Conservation (phyloP, 306 rosid species). For the Heteromeles arbutifolia region DNA sequence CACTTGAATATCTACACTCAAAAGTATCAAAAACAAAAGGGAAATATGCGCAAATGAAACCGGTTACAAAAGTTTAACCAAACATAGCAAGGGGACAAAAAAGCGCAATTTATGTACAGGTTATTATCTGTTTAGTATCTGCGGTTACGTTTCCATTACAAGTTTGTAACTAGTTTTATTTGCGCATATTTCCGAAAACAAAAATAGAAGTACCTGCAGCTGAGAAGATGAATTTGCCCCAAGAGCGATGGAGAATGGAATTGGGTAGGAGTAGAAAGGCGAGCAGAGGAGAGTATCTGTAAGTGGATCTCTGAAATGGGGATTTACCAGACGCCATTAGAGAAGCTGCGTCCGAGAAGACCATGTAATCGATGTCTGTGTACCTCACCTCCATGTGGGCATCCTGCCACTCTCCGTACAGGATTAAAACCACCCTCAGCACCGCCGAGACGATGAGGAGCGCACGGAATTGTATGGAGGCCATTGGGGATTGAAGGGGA, state of each 20-base stretch:
- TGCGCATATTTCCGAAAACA: not conserved
- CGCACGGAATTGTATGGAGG: conserved; percentile 20
- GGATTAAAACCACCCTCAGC: conserved; percentile 48
- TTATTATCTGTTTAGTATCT: not conserved
- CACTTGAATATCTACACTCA: not conserved
- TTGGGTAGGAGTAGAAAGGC: conserved; percentile 79
- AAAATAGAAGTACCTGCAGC: conserved; percentile 49
- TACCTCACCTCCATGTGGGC: conserved; percentile 80
- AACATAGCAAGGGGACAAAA: too few species aligned
- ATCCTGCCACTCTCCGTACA: conserved; percentile 96
- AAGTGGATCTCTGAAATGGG: conserved; percentile 81
- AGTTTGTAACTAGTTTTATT: not conserved
- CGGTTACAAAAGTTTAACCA: not conserved
- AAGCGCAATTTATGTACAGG: too few species aligned
- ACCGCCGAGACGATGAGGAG: conserved; percentile 52
- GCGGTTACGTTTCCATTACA: not conserved
- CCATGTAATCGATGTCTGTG: conserved; percentile 85
- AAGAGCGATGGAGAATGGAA: conserved; percentile 53
- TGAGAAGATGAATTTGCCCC: conserved; percentile 92
- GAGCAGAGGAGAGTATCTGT: conserved; percentile 81
- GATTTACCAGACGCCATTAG: conserved; percentile 69
- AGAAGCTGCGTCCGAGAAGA: conserved; percentile 88
- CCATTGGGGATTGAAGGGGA: conserved; percentile 30
- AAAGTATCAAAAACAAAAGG: not conserved
- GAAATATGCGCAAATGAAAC: not conserved